Base-by-base conservation (phyloP, 2,329 filamentous ascomycete genomes). In the Incumbomyces delicatus region DNA sequence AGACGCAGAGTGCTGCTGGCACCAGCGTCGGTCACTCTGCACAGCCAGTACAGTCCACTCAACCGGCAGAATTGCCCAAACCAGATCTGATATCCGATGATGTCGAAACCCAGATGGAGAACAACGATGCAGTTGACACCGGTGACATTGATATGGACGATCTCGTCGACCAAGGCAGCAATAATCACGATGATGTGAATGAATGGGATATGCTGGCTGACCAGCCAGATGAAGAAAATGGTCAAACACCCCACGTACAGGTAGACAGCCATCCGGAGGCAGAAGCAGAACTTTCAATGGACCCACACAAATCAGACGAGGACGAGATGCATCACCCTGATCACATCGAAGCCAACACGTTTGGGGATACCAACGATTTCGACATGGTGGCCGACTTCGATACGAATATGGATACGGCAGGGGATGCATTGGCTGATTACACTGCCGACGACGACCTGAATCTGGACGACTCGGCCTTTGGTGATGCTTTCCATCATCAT, bases 191-290 rank as follows among this genome's bases (percentile, higher is more conserved):
- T 16, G 62, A 65, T 16, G 59, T 65, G 8, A 60, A 61, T 27
- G 85, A 88, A 53, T 88, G 84, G 84, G 80, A 87, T 2, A 81
- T 88, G 48, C 78, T 88, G 27, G 77, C 81, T 46, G 81, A 83
- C 53, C 78, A 77, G 39, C 20, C n/a, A 41, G 32, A n/a, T 12
- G 30, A 12, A 16, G 17, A 41, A n/a, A 30, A 40, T 27, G 17
- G 57, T 68, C 10, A 65, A 67, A 34, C 57, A 60, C 2, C 62
- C 60, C 50, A 65, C 63, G 50, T 69, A 68, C 38, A 56, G 55
- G 27, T 56, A 72, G 27, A 64, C 66, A 4, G 63, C 67, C 8
- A 46, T 22, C 16, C 30, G 11, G n/a, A 20, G 13, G 30, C 41
- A 12, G 41, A 46, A 45, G 29, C 31, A 11, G 20, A 36, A 22